Evolutionary conservation across 129 eudicot genomes (phyloP).

Genomic region (Scalesia atractyloides): DNA sequence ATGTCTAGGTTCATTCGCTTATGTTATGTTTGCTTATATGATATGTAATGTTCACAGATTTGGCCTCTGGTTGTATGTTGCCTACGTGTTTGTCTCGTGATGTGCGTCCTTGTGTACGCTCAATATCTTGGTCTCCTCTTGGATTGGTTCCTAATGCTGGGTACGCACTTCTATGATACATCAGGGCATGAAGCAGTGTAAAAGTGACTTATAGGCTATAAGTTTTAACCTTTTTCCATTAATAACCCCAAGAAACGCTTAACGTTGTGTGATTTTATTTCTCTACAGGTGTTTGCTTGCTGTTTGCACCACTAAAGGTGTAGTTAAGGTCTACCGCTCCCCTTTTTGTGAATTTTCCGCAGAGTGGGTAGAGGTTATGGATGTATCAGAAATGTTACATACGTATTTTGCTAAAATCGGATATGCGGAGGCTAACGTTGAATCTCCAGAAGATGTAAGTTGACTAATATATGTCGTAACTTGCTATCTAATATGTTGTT

Average conservation of each 20-base stretch:
- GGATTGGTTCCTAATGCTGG: conserved; percentile 78
- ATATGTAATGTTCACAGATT: conserved; percentile 43
- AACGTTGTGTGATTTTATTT: background rate
- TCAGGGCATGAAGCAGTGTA: background rate
- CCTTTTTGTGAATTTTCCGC: conserved; percentile 72
- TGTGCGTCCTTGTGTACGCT: conserved; percentile 67
- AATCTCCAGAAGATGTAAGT: conserved; percentile 49
- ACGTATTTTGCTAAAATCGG: conserved; percentile 40
- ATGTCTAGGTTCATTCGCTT: background rate
- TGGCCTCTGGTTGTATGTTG: conserved; percentile 57
- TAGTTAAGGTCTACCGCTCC: conserved; percentile 72
- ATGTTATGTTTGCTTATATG: background rate
- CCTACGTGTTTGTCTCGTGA: conserved; percentile 63
- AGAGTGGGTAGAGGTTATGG: conserved; percentile 89
- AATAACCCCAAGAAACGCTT: background rate
- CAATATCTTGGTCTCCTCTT: conserved; percentile 88
- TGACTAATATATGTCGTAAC: conserved; percentile 3
- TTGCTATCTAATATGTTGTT: background rate
- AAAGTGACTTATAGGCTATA: conserved; percentile 3
- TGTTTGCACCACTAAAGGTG: conserved; percentile 81
- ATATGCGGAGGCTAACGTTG: conserved; percentile 48
- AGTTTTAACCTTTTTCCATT: background rate
- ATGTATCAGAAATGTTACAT: conserved; percentile 65
- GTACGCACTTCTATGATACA: conserved; percentile 34
- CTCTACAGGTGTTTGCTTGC: conserved; percentile 80